phyloP scores from a whole-genome alignment of 768 basidiomycete genomes.

The Agaricus blazei region DNA sequence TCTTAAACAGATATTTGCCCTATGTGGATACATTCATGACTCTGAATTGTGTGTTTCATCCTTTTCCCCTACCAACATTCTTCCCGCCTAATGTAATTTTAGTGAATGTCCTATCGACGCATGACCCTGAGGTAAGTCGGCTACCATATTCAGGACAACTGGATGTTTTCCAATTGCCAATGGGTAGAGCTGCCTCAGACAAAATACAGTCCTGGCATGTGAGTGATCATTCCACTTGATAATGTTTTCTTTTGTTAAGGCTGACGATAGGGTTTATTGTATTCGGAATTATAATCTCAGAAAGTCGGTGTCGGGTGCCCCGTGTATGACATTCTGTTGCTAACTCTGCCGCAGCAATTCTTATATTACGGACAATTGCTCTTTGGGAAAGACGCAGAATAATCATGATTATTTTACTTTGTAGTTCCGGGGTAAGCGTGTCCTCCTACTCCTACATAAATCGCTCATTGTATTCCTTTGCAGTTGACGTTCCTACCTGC shows the following conservation, averaged over 20 bases:
- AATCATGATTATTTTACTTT: constrained; percentile 25
- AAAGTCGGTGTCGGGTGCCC: constrained; percentile 19
- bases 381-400: constrained; percentile 35
- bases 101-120: constrained; percentile 12
- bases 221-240: constrained; percentile 2
- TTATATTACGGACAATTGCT: constrained; percentile 39
- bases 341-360: constrained; percentile 22
- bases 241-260: background rate
- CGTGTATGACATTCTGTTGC: background rate
- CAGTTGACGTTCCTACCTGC: constrained; percentile 28
- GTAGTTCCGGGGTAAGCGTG: constrained; percentile 17
- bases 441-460: background rate
- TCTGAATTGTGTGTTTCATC: constrained; percentile 21
- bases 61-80: background rate
- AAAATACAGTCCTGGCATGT: constrained; percentile 28
- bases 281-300: constrained; percentile 30
- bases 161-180: background rate
- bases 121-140: constrained; percentile 17
- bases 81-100: background rate
- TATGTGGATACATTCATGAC: constrained; percentile 33
- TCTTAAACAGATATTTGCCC: constrained; percentile 35
- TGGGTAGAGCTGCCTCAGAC: constrained; percentile 18
- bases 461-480: background rate
- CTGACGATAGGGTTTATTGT: constrained; percentile 25
- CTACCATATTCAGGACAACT: background rate